phyloP scores from a whole-genome alignment of 345 rosid genomes.

The Eucalyptus decipiens region DNA sequence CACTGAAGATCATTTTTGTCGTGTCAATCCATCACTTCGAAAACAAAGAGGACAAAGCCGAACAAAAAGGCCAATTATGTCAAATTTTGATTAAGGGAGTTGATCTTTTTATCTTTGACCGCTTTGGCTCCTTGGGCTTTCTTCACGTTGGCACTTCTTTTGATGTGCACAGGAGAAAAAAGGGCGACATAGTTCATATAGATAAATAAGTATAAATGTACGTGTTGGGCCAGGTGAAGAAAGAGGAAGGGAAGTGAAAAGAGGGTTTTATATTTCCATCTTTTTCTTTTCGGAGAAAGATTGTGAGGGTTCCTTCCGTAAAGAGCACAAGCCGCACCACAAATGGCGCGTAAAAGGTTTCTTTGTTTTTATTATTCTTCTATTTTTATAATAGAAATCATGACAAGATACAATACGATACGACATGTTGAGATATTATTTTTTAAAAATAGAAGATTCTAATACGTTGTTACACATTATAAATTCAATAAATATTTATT shows the following conservation, averaged over 20 bases:
- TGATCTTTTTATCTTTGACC: neutral
- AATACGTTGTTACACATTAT: too few relatives aligned
- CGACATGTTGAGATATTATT: fast-evolving
- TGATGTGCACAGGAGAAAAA: neutral
- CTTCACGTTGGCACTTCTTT: neutral
- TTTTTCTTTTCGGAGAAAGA: too few relatives aligned
- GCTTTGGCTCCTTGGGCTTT: neutral
- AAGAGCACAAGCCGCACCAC: too few relatives aligned
- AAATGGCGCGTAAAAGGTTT: too few relatives aligned
- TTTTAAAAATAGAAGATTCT: fast-evolving
- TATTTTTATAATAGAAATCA: fast-evolving
- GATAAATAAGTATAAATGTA: too few relatives aligned
- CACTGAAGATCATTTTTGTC: neutral
- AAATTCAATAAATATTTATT: too few relatives aligned
- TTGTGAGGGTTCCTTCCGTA: too few relatives aligned
- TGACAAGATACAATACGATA: fast-evolving
- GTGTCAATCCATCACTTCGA: neutral
- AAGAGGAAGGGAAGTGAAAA: neutral
- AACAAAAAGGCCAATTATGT: neutral
- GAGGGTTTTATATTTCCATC: neutral
- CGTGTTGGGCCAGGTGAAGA: neutral
- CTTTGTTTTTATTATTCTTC: neutral
- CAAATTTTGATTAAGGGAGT: neutral
- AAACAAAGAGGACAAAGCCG: neutral
- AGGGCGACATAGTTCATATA: neutral